phyloP scores from a whole-genome alignment of 306 rosid species.

The Psophocarpus tetragonolobus region DNA sequence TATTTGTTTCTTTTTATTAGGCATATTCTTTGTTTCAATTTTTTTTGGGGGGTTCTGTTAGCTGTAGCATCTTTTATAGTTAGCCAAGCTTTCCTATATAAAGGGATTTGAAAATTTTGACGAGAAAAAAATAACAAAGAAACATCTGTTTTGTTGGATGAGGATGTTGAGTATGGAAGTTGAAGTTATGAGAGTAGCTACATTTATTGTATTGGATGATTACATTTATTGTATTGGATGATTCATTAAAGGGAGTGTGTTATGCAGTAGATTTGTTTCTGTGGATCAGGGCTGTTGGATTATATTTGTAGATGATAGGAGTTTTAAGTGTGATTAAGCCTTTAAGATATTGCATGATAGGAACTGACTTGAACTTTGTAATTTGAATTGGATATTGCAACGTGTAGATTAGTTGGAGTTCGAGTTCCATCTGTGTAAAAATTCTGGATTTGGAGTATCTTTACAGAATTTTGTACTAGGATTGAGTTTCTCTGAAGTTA shows the following conservation, averaged over 20 bases:
- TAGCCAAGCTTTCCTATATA: background rate
- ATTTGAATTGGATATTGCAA: slow-evolving; percentile 1
- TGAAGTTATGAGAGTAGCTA: slow-evolving; percentile 13
- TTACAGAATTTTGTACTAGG: background rate
- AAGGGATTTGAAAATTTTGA: background rate
- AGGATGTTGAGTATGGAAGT: background rate
- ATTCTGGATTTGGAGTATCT: slow-evolving; percentile 12
- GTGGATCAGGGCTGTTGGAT: background rate
- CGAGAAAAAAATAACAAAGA: background rate
- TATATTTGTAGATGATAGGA: background rate
- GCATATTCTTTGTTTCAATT: slow-evolving; percentile 7
- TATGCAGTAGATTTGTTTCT: background rate
- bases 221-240: background rate
- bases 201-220: slow-evolving; percentile 1
- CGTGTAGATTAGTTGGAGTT: background rate
- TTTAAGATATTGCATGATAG: background rate
- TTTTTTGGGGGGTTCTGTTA: slow-evolving; percentile 14
- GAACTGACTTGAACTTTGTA: background rate
- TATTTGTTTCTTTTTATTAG: background rate
- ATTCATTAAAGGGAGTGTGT: background rate
- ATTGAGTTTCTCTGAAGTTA: background rate
- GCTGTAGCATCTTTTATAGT: background rate
- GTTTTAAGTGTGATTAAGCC: background rate
- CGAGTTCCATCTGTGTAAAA: background rate
- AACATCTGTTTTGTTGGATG: background rate